Base-by-base conservation (phyloP, 1,284 basidiomycete genomes). In the Ustilago shanxiensis region DNA sequence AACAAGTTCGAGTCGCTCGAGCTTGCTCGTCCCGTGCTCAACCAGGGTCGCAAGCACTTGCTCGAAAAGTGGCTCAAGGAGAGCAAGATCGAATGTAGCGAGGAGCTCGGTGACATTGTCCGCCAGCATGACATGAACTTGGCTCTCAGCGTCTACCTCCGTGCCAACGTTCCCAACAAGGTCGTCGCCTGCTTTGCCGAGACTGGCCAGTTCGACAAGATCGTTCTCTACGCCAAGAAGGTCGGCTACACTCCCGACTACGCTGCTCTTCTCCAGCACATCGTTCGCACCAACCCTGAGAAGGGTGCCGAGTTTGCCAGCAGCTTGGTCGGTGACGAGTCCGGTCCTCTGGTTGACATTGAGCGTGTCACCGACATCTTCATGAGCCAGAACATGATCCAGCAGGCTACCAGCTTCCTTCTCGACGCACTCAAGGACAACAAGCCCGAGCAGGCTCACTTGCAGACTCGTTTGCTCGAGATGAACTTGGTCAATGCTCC, bases 21-120 rank as follows among this genome's bases (percentile, higher is more conserved):
- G 87, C 91, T 99, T 49, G 96, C 97, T 0, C 91, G 95, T 59
- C 97, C 97, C 24, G 97, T 99, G 14, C 89, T 99, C 56, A 92
- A 94, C 81, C 97, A 99, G 88, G 95, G 95, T 61, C 91, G 95
- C 85, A 99, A 99, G 88, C 95, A 98, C 85, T 89, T 99, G 51
- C 89, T 99, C 28, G 97, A 99, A 88, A 99, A 99, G 86, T 99
- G 97, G 97, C 88, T 99, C 78, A 99, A 99, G 88, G 97, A 99
- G 89, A 98, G 98, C 89, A 99, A 99, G 91, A 92, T 99, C 76
- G 96, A 97, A 72, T 99, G 97, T 89, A 95, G 93, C 83, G 97
- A 99, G 88, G 96, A 99, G 87, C 92, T 99, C 20, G 97, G 97
- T 69, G 97, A 99, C 87, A 93, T 99, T 76, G 97, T 98, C 63